phyloP scores from a whole-genome alignment of 306 rosid species.

The Casuarina cunninghamiana region DNA sequence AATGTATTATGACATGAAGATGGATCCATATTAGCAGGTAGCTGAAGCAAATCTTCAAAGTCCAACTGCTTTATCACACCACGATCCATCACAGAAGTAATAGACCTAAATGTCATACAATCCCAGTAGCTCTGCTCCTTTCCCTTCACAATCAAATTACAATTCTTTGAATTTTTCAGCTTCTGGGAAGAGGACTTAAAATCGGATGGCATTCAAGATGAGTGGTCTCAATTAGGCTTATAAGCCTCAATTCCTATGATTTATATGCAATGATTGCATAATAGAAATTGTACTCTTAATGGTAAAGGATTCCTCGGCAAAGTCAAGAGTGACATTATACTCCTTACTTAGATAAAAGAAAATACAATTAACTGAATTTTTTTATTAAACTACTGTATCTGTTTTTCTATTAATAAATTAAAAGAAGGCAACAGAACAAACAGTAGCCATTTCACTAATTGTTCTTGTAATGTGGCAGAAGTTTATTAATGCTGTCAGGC shows the following conservation, averaged over 20 bases:
- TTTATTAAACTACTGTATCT: not conserved
- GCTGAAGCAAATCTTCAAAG: slow-evolving; percentile 69
- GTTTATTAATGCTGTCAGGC: not conserved
- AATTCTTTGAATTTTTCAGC: slow-evolving; percentile 28
- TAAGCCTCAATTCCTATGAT: not conserved
- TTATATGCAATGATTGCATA: not conserved
- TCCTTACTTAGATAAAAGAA: not conserved
- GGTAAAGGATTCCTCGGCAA: not conserved
- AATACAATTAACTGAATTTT: not conserved
- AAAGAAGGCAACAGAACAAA: not conserved
- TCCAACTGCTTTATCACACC: slow-evolving; percentile 79
- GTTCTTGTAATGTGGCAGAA: not conserved
- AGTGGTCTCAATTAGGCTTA: not conserved
- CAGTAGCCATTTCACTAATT: not conserved
- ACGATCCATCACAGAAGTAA: slow-evolving; percentile 65
- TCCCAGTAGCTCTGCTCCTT: slow-evolving; percentile 50
- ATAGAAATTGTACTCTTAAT: not conserved
- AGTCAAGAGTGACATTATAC: not conserved
- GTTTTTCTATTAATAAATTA: not conserved
- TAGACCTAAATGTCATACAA: slow-evolving; percentile 71
- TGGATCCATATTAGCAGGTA: slow-evolving; percentile 73
- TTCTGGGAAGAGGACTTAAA: slow-evolving; percentile 10
- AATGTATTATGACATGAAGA: slow-evolving; percentile 63
- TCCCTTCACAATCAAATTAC: slow-evolving; percentile 45
- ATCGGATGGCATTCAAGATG: slow-evolving; percentile 4